These are phyloP conservation scores for Polyporus arcularius DNA, from an alignment of 768 basidiomycete species.

Conservation along the genomic window DNA sequence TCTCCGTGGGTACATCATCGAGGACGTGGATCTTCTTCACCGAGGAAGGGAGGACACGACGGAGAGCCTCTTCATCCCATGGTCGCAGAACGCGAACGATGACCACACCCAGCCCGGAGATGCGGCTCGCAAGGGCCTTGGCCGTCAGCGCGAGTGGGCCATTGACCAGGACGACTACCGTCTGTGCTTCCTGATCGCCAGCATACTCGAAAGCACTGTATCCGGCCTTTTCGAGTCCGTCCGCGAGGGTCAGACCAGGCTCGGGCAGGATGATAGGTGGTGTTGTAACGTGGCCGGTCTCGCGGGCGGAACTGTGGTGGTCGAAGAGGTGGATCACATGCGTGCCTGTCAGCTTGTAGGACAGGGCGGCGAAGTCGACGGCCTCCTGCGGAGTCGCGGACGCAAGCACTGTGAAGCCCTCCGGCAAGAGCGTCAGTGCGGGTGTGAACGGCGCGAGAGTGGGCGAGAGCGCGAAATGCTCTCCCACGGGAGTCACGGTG, in stretches of 20 bases:
- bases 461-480: slow-evolving; percentile 72
- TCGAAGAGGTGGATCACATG: slow-evolving; percentile 93
- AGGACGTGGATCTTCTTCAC: slow-evolving; percentile 67
- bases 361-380: slow-evolving; percentile 70
- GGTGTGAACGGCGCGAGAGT: slow-evolving; percentile 70
- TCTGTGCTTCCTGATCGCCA: slow-evolving; percentile 63
- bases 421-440: slow-evolving; percentile 59
- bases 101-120: slow-evolving; percentile 61
- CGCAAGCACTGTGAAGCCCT: slow-evolving; percentile 70
- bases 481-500: slow-evolving; percentile 63
- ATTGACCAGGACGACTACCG: slow-evolving; percentile 72
- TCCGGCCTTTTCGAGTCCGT: slow-evolving; percentile 57
- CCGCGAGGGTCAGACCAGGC: slow-evolving; percentile 37
- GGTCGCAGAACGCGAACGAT: slow-evolving; percentile 81
- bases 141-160: slow-evolving; percentile 72
- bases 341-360: slow-evolving; percentile 65
- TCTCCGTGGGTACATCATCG: slow-evolving; percentile 70
- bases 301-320: slow-evolving; percentile 77
- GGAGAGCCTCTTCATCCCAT: slow-evolving; percentile 73
- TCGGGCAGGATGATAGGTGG: slow-evolving; percentile 39
- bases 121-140: slow-evolving; percentile 47
- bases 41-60: slow-evolving; percentile 56
- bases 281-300: slow-evolving; percentile 59
- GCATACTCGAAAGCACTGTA: slow-evolving; percentile 77
- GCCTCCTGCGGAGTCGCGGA: slow-evolving; percentile 86